Evolutionary conservation across 129 eudicot genomes (phyloP), one percentile per base, ranked within the genome.

Genomic region (Chrysanthemum lavandulifolium): DNA sequence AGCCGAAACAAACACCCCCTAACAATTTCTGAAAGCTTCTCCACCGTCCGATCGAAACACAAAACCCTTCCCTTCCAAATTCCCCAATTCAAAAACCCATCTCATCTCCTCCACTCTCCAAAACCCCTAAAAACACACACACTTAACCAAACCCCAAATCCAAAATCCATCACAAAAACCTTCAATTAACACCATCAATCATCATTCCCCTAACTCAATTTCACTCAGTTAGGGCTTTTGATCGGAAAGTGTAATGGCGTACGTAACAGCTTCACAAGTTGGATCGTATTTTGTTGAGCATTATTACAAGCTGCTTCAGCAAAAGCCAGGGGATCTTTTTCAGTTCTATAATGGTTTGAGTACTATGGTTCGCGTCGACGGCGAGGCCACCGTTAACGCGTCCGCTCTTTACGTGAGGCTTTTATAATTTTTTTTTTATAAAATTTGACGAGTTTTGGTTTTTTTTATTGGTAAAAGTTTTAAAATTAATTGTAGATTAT

Each of bases 271-370:
- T 40, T 40, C 47, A 40, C 25, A 89, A 96, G 96, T 93, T 64
- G 98, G 97, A 51, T 87, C 98, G 6, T 87, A 84, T 76, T 89
- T 93, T 73, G 97, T 84, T 67, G 82, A 80, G 64, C 97, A 87
- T 67, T 93, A 93, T 65, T 93, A 93, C 72, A 86, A 83, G 80
- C 78, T 93, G 61, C 91, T 87, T 84, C 92, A 86, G 57, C 87
- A 86, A 52, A 87, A 85, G 47, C 92, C 95, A 10, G 96, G 87
- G 14, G 81, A 9, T 25, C 90, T 79, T 75, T 90, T 86, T 79
- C 97, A 87, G 79, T 91, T 90, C 66, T 93, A 93, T 75, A 80
- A 73, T 3, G 98, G 82, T 29, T 77, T 87, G 7, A 89, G 98
- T 83, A 85, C 97, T 8, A 82, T 87, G 82, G 56, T 87, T 57